Evolutionary conservation across 306 rosid species (phyloP), one percentile per base, ranked within the genome.

Genomic region (Begonia fuchsioides): DNA sequence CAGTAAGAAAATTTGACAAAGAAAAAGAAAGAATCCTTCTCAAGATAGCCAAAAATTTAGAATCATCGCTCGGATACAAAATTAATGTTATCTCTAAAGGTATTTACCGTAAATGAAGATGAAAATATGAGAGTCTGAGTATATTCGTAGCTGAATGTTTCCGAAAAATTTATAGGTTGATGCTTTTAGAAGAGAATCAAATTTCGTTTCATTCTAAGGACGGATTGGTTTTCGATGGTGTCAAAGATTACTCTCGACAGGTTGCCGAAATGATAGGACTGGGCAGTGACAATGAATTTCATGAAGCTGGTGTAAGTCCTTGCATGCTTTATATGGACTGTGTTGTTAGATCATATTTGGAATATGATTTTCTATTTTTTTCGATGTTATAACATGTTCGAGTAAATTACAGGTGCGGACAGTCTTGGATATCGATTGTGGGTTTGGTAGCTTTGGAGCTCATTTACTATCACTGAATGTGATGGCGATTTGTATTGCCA

Each of bases 401-500:
- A 65, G 38, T 71, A 64, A 59, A 66, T 69, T 60, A 66, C 77
- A 92, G 98, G 79, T 92, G 57, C 96, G 65, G 41, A 69, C 71
- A 17, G 74, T 82, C 53, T 78, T 92, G 51, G 98, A 92, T 67
- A 71, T 92, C 51, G 83, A 87, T 64, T 92, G 98, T 64, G 98
- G 98, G 62, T 92, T 92, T 65, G 98, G 98, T 55, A 79, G 98
- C 71, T 85, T 92, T 69, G 98, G 98, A 60, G 98, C 98, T 69
- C 96, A 77, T 77, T 64, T 92, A 41, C 68, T 68, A 58, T 81
- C 98, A 32, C 64, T 82, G 60, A 80, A 85, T 62, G 74, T 92
- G 49, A 82, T 86, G 99, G 72, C 79, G 11, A 62, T 92, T 57
- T 92, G 99, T 70, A 66, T 92, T 59, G 96, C 99, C 58, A 77